A percentile compares a stretch with the other conserved stretches of the same genome.
phyloP scores from a whole-genome alignment of 225 moss, liverwort and hornwort species.

The Bryum argenteum region DNA sequence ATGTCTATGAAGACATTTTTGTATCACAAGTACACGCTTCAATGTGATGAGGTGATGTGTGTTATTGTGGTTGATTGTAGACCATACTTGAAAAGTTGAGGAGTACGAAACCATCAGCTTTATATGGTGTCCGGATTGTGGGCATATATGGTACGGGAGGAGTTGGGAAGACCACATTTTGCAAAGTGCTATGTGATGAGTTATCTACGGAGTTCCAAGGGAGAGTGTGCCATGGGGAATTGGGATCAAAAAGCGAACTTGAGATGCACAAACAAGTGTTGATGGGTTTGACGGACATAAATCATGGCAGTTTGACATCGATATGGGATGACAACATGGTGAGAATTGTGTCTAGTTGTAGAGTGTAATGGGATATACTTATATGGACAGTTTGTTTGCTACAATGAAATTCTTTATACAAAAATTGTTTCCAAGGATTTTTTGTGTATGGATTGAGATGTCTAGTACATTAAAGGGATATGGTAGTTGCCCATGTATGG shows the following conservation, averaged over 20 bases:
- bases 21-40: background rate
- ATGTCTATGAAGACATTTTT: background rate
- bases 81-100: background rate
- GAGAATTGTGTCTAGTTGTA: background rate
- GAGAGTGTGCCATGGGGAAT: background rate
- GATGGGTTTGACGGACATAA: background rate
- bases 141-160: background rate
- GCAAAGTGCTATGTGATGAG: background rate
- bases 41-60: background rate
- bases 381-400: no score
- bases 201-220: background rate
- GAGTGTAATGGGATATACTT: background rate
- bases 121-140: background rate
- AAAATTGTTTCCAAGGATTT: no score
- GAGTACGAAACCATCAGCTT: background rate
- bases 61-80: background rate
- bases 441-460: no score
- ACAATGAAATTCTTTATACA: no score
- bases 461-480: no score
- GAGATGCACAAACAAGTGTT: background rate
- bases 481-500: no score
- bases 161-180: slow-evolving; percentile 13
- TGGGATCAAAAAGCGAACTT: background rate
- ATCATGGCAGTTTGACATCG: background rate
- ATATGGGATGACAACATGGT: background rate